Evolutionary conservation across 495 filamentous ascomycete genomes (phyloP), one percentile per base, ranked within the genome.

Genomic region (Hyaloscypha hepaticicola): DNA sequence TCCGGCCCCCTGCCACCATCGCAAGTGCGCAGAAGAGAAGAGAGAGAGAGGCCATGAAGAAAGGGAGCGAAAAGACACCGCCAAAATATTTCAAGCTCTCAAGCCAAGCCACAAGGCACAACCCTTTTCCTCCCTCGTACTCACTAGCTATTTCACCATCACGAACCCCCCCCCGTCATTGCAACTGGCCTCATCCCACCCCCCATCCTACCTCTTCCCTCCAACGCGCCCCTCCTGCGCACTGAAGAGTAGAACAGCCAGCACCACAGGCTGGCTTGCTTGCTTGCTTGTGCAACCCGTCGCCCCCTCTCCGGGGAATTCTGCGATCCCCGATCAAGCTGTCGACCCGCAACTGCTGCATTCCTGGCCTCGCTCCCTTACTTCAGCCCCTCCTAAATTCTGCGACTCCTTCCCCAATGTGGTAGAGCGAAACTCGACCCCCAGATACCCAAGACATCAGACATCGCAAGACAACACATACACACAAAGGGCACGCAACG

Each of bases 311-410:
- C 45, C 31, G 21, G 33, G 64, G 41, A 56, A 57, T 65, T 64
- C 61, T 61, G 60, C 55, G 55, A 25, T 28, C 33, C 33, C 31
- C 50, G 24, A 50, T 58, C 61, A 22, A 60, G 55, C n/a, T 56
- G 26, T 48, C 29, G 45, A 51, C 55, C 41, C 55, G 52, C 59
- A 63, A 52, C 29, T 49, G 11, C 41, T 67, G 28, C 61, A 56
- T 65, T 64, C 61, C 66, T 68, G 66, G 55, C 33, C 55, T 58
- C 31, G 33, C 58, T 27, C 38, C 55, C 63, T 57, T 64, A 53
- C 61, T 48, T 57, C 24, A n/a, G 31, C 31, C 19, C 50, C 31
- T 53, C 29, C 49, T 48, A 27, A 50, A 60, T 25, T 59, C 41
- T 31, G 58, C 25, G 38, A 33, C 49, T 24, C 34, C 38, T 34